Conservation (phyloP, 225 moss, liverwort and hornwort species). For the Bryum argenteum region DNA sequence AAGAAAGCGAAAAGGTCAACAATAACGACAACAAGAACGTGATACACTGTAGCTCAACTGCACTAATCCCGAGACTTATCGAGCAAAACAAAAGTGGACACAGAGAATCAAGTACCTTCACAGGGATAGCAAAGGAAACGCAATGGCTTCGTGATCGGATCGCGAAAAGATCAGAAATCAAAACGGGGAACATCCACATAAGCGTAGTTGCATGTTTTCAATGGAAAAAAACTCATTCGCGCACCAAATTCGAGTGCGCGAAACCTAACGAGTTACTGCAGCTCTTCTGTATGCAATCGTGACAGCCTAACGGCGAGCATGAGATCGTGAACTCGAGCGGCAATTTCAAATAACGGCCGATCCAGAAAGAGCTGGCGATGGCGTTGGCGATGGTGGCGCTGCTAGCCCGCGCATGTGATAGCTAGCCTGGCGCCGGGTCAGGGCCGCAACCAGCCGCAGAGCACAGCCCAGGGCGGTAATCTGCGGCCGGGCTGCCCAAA, state of each 20-base stretch:
- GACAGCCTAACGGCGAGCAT: background rate
- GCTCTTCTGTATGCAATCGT: slow-evolving; percentile 1
- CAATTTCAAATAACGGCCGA: slow-evolving; percentile 9
- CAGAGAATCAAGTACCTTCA: slow-evolving; percentile 24
- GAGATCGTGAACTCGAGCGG: background rate
- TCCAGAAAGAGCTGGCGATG: slow-evolving; percentile 7
- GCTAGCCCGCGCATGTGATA: background rate
- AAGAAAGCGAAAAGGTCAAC: background rate
- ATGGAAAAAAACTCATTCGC: background rate
- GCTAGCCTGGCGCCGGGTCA: too few relatives aligned
- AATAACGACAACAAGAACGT: background rate
- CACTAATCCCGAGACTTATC: background rate
- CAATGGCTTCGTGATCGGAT: slow-evolving; percentile 1
- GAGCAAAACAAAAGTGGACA: background rate
- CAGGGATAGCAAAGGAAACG: background rate
- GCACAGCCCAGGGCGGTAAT: too few relatives aligned
- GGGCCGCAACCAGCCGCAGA: too few relatives aligned
- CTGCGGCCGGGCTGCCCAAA: too few relatives aligned
- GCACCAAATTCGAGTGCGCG: background rate
- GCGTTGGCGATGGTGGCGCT: background rate
- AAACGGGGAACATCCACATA: background rate
- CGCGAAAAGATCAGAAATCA: background rate
- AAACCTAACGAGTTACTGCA: background rate
- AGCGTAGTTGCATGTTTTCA: background rate
- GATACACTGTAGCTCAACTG: background rate